phyloP scores from a whole-genome alignment of 495 filamentous ascomycete species.

The Aspergillus panamensis region DNA sequence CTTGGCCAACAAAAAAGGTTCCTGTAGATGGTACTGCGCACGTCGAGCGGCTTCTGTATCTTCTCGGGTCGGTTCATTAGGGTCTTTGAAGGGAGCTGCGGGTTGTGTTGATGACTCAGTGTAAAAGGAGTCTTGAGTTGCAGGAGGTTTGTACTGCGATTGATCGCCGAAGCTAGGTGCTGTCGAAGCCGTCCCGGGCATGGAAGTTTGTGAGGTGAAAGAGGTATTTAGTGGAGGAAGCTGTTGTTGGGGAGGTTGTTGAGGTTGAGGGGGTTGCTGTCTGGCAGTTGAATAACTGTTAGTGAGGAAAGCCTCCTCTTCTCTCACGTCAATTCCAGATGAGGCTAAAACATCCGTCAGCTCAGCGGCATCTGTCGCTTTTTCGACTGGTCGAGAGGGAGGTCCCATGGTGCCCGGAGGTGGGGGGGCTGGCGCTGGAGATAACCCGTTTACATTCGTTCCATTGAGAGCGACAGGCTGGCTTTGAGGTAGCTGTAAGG shows the following conservation, averaged over 20 bases:
- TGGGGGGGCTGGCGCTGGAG: conserved; percentile 31
- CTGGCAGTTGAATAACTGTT: conserved; percentile 53
- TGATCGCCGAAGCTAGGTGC: conserved; percentile 39
- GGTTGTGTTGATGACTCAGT: conserved; percentile 32
- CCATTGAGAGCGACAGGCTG: conserved; percentile 34
- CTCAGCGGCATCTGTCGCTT: conserved; percentile 65
- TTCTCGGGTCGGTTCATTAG: conserved; percentile 41
- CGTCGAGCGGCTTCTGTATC: conserved; percentile 43
- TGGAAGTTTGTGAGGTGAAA: conserved; percentile 44
- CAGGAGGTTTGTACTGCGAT: conserved; percentile 31
- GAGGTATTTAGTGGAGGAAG: conserved; percentile 37
- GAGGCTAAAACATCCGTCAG: conserved; percentile 73
- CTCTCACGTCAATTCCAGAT: conserved; percentile 77
- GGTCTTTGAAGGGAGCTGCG: conserved; percentile 35
- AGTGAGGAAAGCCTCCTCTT: conserved; percentile 72
- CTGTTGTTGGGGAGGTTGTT: conserved; percentile 35
- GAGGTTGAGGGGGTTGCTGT: conserved; percentile 42
- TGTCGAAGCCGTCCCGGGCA: conserved; percentile 35
- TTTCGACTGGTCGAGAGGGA: conserved; percentile 67
- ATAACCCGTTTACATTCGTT: conserved; percentile 36
- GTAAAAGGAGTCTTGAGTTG: conserved; percentile 35
- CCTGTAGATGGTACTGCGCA: conserved; percentile 53
- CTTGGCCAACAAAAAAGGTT: conserved; percentile 55
- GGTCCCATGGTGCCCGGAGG: conserved; percentile 70
- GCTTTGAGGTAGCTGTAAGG: conserved; percentile 37